phyloP scores from a whole-genome alignment of 2,329 filamentous ascomycete species.

The Colletotrichum agaves region DNA sequence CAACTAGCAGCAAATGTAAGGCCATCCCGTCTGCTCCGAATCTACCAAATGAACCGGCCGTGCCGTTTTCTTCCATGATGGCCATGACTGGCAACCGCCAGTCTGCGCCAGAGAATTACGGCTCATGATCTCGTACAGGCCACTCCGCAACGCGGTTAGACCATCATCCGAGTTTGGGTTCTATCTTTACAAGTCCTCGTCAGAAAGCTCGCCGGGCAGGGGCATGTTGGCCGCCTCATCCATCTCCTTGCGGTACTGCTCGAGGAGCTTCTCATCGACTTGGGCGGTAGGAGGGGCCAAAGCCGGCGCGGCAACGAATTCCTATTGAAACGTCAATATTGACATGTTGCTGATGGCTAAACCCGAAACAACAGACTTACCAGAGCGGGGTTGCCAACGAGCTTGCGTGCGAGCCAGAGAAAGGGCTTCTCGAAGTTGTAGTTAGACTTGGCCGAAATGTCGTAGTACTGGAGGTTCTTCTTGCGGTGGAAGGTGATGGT shows the following conservation, averaged over 20 bases:
- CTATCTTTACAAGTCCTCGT: conserved; percentile 68
- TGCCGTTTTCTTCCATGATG: conserved; percentile 35
- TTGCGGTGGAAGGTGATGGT: conserved; percentile 99
- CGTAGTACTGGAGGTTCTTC: conserved; percentile 99
- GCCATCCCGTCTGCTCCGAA: conserved; percentile 29
- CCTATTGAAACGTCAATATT: conserved; percentile 61
- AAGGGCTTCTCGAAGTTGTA: conserved; percentile 99
- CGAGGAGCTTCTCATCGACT: conserved; percentile 85
- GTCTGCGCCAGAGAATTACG: conserved; percentile 33
- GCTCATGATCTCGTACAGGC: conserved; percentile 23
- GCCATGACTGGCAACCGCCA: conserved; percentile 22
- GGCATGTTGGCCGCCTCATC: conserved; percentile 80
- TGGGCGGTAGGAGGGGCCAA: conserved; percentile 92
- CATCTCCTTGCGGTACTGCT: conserved; percentile 91
- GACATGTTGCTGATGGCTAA: conserved; percentile 42
- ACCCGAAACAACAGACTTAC: conserved; percentile 62
- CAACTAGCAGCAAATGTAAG: conserved; percentile 36
- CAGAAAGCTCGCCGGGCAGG: conserved; percentile 94
- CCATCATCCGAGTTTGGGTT: conserved; percentile 16
- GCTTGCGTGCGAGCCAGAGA: conserved; percentile 98
- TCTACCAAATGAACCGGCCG: conserved; percentile 35
- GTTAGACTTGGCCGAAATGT: conserved; percentile 99
- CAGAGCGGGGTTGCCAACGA: conserved; percentile 90
- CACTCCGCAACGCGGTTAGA: conserved; percentile 17
- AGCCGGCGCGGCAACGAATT: conserved; percentile 95